These are phyloP conservation scores for Phialemonium atrogriseum DNA, from an alignment of 2,329 filamentous ascomycete species.

Conservation along the genomic window DNA sequence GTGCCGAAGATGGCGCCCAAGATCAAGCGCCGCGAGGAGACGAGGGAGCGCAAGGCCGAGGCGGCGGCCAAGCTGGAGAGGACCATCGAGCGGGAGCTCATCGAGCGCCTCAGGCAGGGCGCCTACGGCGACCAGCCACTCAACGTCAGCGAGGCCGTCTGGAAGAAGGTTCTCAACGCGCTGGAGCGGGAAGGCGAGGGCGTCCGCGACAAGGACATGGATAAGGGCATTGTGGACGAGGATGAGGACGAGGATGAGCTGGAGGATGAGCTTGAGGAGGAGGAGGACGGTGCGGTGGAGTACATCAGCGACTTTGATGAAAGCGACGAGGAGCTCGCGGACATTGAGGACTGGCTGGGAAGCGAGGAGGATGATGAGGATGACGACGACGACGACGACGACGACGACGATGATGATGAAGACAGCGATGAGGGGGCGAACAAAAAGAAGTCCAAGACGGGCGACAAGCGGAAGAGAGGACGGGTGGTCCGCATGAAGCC, in stretches of 20 bases:
- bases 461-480: constrained; percentile 47
- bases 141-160: constrained; percentile 90
- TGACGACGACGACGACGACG: constrained; percentile 48
- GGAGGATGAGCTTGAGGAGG: constrained; percentile 62
- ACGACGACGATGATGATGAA: constrained; percentile 46
- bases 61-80: constrained; percentile 88
- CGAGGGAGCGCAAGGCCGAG: constrained; percentile 61
- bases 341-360: constrained; percentile 89
- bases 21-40: constrained; percentile 67
- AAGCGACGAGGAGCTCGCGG: constrained; percentile 68
- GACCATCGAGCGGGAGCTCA: constrained; percentile 89
- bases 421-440: constrained; percentile 32
- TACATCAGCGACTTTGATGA: constrained; percentile 90
- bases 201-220: constrained; percentile 75
- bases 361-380: constrained; percentile 58
- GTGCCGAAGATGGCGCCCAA: constrained; percentile 90
- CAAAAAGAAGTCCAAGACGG: constrained; percentile 50
- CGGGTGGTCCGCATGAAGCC: constrained; percentile 38
- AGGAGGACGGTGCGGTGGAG: constrained; percentile 72
- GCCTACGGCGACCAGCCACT: constrained; percentile 91
- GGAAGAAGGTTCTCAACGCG: constrained; percentile 92
- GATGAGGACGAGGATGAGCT: constrained; percentile 60
- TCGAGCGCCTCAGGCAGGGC: constrained; percentile 82
- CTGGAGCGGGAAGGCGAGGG: constrained; percentile 84
- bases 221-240: constrained; percentile 76